A percentile compares a stretch with the other conserved stretches of the same genome.
Conservation (phyloP, 371 early-diverging fungal genomes). For the Catenaria anguillulae region DNA sequence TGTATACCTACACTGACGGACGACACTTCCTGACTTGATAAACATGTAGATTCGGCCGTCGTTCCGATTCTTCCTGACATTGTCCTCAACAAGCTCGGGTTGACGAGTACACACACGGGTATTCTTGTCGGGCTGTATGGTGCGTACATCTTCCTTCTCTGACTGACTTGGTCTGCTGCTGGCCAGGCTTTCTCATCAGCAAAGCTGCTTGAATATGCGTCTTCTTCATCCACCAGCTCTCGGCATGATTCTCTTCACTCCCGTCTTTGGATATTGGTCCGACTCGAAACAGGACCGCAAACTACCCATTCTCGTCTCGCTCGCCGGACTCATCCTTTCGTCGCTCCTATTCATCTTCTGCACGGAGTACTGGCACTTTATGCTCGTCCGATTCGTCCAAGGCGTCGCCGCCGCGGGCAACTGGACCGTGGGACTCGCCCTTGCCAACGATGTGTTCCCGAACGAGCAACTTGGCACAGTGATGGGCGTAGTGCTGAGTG, state of each 20-base stretch:
- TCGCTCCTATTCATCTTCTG: slow-evolving; percentile 53
- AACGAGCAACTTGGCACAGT: slow-evolving; percentile 50
- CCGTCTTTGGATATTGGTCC: slow-evolving; percentile 56
- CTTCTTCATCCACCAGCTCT: slow-evolving; percentile 23
- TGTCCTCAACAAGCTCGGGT: slow-evolving; percentile 36
- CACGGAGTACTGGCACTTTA: slow-evolving; percentile 44
- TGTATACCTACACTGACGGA: background rate
- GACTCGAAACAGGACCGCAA: slow-evolving; percentile 54
- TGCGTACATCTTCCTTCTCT: slow-evolving; percentile 9
- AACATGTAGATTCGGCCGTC: slow-evolving; percentile 53
- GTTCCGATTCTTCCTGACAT: slow-evolving; percentile 69
- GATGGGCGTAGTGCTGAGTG: slow-evolving; percentile 57
- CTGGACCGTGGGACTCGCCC: slow-evolving; percentile 29
- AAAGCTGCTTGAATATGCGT: background rate
- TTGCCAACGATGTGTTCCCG: slow-evolving; percentile 64
- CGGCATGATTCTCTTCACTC: slow-evolving; percentile 61
- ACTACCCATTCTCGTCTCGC: slow-evolving; percentile 59
- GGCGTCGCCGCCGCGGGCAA: slow-evolving; percentile 63
- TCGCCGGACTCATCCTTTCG: slow-evolving; percentile 44
- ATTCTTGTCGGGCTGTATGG: slow-evolving; percentile 68
- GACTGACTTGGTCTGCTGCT: background rate
- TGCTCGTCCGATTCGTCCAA: slow-evolving; percentile 57
- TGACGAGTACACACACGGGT: slow-evolving; percentile 49
- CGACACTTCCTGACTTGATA: slow-evolving; percentile 8
- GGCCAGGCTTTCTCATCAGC: background rate